These are phyloP conservation scores for Zygnema circumcarinatum DNA, from an alignment of 139 green algal genomes.

Conservation along the genomic window DNA sequence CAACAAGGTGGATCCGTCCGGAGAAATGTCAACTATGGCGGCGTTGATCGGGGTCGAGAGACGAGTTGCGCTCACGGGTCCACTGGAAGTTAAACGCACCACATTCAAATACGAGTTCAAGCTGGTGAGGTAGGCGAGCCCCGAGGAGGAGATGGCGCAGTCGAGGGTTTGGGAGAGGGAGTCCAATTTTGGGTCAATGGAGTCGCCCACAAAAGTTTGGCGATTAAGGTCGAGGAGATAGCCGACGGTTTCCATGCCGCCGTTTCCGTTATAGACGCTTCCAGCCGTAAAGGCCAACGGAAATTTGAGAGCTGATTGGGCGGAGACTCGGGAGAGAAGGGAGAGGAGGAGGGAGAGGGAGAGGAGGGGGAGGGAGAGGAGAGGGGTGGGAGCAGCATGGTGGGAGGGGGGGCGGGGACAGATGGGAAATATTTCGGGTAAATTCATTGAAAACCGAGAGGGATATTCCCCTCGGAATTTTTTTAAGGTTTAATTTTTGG, in stretches of 20 bases:
- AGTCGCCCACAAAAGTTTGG: neutral
- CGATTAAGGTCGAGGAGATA: neutral
- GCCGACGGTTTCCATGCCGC: neutral
- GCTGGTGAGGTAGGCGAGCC: neutral
- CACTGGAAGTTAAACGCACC: neutral
- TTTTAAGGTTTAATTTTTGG: too few relatives aligned
- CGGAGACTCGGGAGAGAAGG: too few relatives aligned
- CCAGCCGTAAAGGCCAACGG: neutral
- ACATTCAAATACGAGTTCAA: neutral
- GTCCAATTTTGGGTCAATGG: neutral
- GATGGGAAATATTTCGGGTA: too few relatives aligned
- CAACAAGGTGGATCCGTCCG: neutral
- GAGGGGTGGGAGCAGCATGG: too few relatives aligned
- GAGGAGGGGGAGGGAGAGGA: too few relatives aligned
- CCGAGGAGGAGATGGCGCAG: neutral
- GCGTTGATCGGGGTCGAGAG: neutral
- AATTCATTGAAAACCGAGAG: too few relatives aligned
- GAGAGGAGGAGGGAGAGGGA: too few relatives aligned
- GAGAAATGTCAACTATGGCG: neutral
- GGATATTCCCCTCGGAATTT: too few relatives aligned
- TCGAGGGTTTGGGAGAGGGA: neutral
- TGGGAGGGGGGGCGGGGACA: too few relatives aligned
- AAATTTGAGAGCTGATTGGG: neutral
- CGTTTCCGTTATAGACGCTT: neutral
- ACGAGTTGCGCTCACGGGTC: neutral